Conservation (phyloP, 176 grass and related monocot genomes). For the Otatea glauca region DNA sequence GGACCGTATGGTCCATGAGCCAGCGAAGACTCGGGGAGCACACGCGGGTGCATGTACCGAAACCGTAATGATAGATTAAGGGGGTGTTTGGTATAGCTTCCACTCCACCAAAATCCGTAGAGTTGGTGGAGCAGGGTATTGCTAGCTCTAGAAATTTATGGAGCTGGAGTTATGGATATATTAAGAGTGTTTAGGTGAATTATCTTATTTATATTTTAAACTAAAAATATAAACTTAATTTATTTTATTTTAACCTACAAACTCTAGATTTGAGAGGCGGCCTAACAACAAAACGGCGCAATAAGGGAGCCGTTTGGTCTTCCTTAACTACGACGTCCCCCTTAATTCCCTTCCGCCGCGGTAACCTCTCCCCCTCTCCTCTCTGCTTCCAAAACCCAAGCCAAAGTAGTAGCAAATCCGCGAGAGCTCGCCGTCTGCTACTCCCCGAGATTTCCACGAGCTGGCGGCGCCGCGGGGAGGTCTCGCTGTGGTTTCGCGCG, state of each 20-base stretch:
- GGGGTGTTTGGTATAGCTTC: no score
- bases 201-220: no score
- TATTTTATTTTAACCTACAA: no score
- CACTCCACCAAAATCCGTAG: no score
- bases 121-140: no score
- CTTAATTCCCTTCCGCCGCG: background rate
- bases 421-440: background rate
- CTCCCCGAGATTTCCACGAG: background rate
- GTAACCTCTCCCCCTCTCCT: constrained; percentile 22
- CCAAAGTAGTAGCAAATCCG: background rate
- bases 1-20: background rate
- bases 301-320: constrained; percentile 53
- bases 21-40: background rate
- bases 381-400: constrained; percentile 1
- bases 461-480: background rate
- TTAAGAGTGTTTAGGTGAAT: no score
- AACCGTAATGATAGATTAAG: background rate
- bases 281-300: constrained; percentile 16
- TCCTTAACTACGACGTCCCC: constrained; percentile 43
- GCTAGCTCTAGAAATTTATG: no score
- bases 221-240: no score
- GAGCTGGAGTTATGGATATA: no score
- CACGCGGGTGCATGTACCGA: constrained; percentile 25
- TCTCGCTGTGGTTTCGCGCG: background rate
- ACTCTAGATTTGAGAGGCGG: no score